Conservation (phyloP, 768 basidiomycete species). For the Lepiota brunneoincarnata region DNA sequence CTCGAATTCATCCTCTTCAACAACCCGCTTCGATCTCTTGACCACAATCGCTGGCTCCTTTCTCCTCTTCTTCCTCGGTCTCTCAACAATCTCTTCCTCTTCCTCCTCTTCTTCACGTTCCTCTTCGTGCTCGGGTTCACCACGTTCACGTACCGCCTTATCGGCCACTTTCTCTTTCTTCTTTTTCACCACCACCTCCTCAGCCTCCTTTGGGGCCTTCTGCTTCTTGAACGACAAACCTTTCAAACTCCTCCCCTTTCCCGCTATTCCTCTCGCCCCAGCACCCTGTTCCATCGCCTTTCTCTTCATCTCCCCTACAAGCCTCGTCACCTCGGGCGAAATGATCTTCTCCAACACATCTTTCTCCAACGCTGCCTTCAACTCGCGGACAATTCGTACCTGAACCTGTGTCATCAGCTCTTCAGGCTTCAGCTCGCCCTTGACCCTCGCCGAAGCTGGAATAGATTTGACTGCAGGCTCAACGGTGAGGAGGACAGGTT, state of each 20-base stretch:
- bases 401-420: slow-evolving; percentile 56
- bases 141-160: slow-evolving; percentile 28
- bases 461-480: slow-evolving; percentile 34
- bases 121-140: slow-evolving; percentile 33
- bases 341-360: slow-evolving; percentile 66
- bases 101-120: slow-evolving; percentile 23
- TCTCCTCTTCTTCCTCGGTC: slow-evolving; percentile 60
- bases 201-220: slow-evolving; percentile 32
- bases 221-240: slow-evolving; percentile 48
- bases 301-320: slow-evolving; percentile 53
- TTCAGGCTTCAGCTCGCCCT: slow-evolving; percentile 35
- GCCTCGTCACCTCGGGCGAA: slow-evolving; percentile 45
- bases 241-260: slow-evolving; percentile 39
- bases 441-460: slow-evolving; percentile 24
- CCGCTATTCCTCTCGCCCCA: slow-evolving; percentile 16
- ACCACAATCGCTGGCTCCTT: slow-evolving; percentile 34
- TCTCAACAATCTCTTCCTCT: slow-evolving; percentile 32
- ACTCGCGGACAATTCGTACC: slow-evolving; percentile 54
- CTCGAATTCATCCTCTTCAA: slow-evolving; percentile 49
- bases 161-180: slow-evolving; percentile 37
- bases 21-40: slow-evolving; percentile 33
- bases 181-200: slow-evolving; percentile 42
- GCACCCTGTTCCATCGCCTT: slow-evolving; percentile 21
- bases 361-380: slow-evolving; percentile 54
- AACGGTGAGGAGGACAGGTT: slow-evolving; percentile 54